phyloP scores from a whole-genome alignment of 768 basidiomycete genomes.

The Saitozyma sp. region DNA sequence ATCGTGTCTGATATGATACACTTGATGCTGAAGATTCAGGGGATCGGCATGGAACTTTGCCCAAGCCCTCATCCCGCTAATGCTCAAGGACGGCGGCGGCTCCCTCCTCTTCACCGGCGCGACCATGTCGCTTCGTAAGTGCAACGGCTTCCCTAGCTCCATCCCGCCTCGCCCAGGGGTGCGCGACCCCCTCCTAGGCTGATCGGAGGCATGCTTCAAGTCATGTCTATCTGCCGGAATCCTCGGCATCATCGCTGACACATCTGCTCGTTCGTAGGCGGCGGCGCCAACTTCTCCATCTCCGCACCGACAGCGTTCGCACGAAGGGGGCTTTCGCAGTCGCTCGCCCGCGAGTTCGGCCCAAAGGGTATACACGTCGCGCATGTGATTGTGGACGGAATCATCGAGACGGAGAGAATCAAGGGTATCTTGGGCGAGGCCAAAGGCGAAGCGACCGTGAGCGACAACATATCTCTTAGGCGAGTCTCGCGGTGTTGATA shows the following conservation, averaged over 20 bases:
- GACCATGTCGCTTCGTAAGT: constrained; percentile 36
- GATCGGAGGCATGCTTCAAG: too few species aligned
- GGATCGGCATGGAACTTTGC: constrained; percentile 17
- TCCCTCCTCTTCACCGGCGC: constrained; percentile 47
- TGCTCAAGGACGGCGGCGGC: constrained; percentile 19
- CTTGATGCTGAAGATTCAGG: background rate
- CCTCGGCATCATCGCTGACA: too few species aligned
- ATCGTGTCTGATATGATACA: too few species aligned
- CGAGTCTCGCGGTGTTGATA: background rate
- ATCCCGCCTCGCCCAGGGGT: background rate
- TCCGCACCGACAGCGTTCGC: constrained; percentile 44
- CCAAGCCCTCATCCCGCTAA: constrained; percentile 27
- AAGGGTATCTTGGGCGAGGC: constrained; percentile 25
- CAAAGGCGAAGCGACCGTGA: constrained; percentile 18
- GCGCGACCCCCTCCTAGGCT: too few species aligned
- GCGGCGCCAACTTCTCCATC: constrained; percentile 25
- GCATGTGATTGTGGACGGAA: constrained; percentile 46
- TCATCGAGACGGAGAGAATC: constrained; percentile 34
- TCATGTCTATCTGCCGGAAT: too few species aligned
- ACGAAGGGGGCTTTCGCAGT: constrained; percentile 37
- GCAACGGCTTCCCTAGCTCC: background rate
- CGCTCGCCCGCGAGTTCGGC: constrained; percentile 49
- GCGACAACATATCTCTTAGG: constrained; percentile 1
- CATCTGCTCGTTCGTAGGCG: background rate
- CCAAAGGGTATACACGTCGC: constrained; percentile 50